Base-by-base conservation (phyloP, 2,329 filamentous ascomycete species). In the Diaporthe helianthi region DNA sequence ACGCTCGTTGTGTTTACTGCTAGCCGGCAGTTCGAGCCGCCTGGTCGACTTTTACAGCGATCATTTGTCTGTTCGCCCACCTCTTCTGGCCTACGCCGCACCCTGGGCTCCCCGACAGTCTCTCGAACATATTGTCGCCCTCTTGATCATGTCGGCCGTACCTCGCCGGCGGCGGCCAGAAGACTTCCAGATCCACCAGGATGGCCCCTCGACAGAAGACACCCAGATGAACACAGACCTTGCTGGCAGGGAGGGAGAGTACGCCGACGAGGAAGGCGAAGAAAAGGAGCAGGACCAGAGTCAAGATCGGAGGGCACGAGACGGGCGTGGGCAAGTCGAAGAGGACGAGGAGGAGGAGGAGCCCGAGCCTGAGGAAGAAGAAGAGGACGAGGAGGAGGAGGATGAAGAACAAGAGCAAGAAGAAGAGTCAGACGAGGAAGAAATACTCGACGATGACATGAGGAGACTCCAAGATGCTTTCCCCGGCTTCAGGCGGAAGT, bases 381-480 rank as follows among this genome's bases (percentile, higher is more conserved):
- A 82, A 4, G 83, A 86, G 1, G 83, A 38, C 36, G 36, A 86
- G 1, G 81, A 79, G 36, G 84, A 83, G 0, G 81, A 79, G n/a
- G 78, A 79, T 3, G 78, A 82, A 4, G 83, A 86, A 1, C 83
- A 38, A 12, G 36, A 86, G 1, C 81, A 79, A 36, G 84, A 83
- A 0, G 81, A 79, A 0, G 81, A 82, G 4, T 79, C 78, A 44
- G 87, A 81, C 36, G 89, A 89, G 10, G 89, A 93, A 63, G 84
- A 86, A 31, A 80, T 83, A 17, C 84, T 93, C 46, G 92, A 94
- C 73, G 83, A 87, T 24, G 96, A 99, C 79, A 99, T 99, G 88
- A 88, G 89, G 65, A 93, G 90, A 74, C 89, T 99, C 69, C 90
- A 95, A 75, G 85, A 89, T 66, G 91, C 90, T 41, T 98, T 98